phyloP scores from a whole-genome alignment of 1,284 basidiomycete genomes.

The Paramarasmius palmivorus region DNA sequence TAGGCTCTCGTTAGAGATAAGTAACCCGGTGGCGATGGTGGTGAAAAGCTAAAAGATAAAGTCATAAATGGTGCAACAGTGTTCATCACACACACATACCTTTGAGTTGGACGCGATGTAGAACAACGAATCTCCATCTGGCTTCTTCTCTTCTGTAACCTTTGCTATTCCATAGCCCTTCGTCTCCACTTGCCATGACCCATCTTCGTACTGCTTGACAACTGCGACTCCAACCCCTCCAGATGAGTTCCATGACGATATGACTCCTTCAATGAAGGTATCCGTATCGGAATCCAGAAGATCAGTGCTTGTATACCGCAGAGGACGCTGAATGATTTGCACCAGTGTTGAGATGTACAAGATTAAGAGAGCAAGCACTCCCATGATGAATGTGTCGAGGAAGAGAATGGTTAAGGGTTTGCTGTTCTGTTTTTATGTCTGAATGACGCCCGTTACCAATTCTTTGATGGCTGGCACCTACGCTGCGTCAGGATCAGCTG shows the following conservation, averaged over 20 bases:
- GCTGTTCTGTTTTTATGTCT: no score
- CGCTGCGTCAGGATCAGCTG: no score
- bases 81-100: constrained; percentile 9
- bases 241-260: constrained; percentile 3
- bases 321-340: no score
- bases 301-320: no score
- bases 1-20: constrained; percentile 23
- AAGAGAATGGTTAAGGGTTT: no score
- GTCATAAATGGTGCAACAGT: constrained; percentile 23
- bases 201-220: background rate
- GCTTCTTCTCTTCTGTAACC: background rate
- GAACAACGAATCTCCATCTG: constrained; percentile 4
- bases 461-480: no score
- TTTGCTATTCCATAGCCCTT: constrained; percentile 9
- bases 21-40: constrained; percentile 20
- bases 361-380: no score
- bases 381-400: no score
- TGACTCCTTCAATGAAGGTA: background rate
- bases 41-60: constrained; percentile 34
- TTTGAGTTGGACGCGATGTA: constrained; percentile 13
- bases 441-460: no score
- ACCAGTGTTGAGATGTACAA: no score
- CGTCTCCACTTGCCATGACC: background rate
- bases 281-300: background rate
- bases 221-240: constrained; percentile 4